A percentile compares a stretch with the other conserved stretches of the same genome.
Conservation (phyloP, 1,139 yeast genomes). For the Geotrichum phurueaensis region DNA sequence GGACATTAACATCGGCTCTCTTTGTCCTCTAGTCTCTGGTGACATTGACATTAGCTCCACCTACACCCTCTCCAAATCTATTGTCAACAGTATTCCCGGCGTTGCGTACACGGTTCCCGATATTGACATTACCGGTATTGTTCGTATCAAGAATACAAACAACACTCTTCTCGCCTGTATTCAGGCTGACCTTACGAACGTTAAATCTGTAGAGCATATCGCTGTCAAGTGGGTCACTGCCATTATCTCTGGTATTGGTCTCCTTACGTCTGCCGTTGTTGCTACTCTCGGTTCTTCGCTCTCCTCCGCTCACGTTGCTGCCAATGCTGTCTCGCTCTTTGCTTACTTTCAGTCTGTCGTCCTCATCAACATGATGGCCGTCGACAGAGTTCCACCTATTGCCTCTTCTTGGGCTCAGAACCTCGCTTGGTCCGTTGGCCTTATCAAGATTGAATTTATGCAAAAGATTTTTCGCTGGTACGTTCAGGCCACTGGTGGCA, state of each 20-base stretch:
- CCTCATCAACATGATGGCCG: constrained; percentile 92
- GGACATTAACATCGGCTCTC: constrained; percentile 39
- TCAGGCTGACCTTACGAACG: constrained; percentile 75
- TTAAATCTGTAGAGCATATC: constrained; percentile 86
- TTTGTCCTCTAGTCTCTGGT: constrained; percentile 85
- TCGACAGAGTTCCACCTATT: constrained; percentile 87
- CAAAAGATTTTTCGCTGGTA: constrained; percentile 90
- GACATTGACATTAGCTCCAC: constrained; percentile 65
- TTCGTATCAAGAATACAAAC: constrained; percentile 41
- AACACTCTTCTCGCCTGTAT: constrained; percentile 72
- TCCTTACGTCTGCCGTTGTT: constrained; percentile 78
- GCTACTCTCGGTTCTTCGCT: constrained; percentile 87
- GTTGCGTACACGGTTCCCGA: constrained; percentile 90
- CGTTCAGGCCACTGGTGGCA: constrained; percentile 90
- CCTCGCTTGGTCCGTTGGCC: constrained; percentile 92
- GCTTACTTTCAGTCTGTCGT: constrained; percentile 91
- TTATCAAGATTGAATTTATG: constrained; percentile 68
- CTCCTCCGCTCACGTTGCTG: constrained; percentile 95
- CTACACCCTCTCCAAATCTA: constrained; percentile 41
- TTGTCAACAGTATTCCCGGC: constrained; percentile 60
- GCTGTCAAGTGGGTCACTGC: constrained; percentile 98
- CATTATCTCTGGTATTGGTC: constrained; percentile 82
- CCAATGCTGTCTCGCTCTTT: constrained; percentile 85
- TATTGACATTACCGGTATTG: constrained; percentile 86
- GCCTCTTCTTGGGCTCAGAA: constrained; percentile 98